Evolutionary conservation across 345 rosid genomes (phyloP).

Genomic region (Linum lewisii): DNA sequence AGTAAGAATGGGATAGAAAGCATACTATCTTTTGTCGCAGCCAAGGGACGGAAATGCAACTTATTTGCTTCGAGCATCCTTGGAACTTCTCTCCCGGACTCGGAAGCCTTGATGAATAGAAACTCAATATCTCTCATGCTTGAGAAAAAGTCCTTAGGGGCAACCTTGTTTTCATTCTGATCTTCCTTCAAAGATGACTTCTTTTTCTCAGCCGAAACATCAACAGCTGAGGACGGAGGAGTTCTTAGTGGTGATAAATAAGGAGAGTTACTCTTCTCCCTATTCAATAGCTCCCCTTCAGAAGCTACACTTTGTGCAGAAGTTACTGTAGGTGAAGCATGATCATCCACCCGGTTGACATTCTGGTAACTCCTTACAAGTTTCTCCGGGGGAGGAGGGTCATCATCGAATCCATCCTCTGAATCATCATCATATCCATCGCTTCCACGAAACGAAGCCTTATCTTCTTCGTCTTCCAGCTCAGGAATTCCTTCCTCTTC

Average conservation of each 20-base stretch:
- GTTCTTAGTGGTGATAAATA: conserved; percentile 56
- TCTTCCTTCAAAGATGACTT: conserved; percentile 42
- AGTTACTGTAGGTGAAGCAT: conserved; percentile 32
- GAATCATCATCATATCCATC: conserved; percentile 55
- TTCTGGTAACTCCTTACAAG: conserved; percentile 71
- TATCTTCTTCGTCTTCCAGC: conserved; percentile 52
- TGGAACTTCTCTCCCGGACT: conserved; percentile 89
- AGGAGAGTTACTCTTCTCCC: conserved; percentile 57
- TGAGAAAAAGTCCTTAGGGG: conserved; percentile 67
- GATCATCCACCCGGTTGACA: conserved; percentile 45
- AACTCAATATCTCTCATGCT: conserved; percentile 75
- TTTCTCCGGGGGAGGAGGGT: conserved; percentile 39
- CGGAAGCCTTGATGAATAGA: conserved; percentile 80
- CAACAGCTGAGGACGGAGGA: conserved; percentile 27
- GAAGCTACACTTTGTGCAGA: conserved; percentile 32
- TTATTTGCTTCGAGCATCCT: conserved; percentile 98
- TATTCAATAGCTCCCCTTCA: conserved; percentile 39
- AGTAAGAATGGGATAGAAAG: conserved; percentile 18
- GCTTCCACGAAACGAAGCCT: conserved; percentile 41
- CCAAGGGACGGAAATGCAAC: conserved; percentile 70
- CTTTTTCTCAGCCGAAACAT: conserved; percentile 26
- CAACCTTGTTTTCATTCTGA: conserved; percentile 37
- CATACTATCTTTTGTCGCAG: conserved; percentile 47
- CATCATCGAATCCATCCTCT: conserved; percentile 65
- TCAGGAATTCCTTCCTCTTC: conserved; percentile 57